phyloP scores from a whole-genome alignment of 2,329 filamentous ascomycete species.

The Diaporthe humulicola region DNA sequence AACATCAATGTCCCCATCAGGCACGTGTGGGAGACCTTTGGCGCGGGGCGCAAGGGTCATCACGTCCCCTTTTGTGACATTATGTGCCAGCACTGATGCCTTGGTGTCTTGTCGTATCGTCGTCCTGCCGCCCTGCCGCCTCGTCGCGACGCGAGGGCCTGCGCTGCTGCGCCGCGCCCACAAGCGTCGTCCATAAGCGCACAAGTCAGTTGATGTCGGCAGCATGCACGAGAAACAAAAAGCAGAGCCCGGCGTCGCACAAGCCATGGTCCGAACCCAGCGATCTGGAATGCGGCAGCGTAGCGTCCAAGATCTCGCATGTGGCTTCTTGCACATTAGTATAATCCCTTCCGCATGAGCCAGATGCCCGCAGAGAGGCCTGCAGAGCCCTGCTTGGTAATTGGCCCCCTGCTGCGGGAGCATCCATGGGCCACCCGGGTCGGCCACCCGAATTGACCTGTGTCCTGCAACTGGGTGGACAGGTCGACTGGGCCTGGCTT shows the following conservation, averaged over 20 bases:
- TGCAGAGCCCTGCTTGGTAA: too few species aligned
- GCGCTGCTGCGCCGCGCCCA: not conserved
- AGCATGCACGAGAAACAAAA: not conserved
- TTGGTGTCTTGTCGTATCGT: not conserved
- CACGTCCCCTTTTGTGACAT: not conserved
- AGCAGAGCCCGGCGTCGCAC: slow-evolving; percentile 1
- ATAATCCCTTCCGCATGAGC: not conserved
- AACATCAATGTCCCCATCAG: slow-evolving; percentile 7
- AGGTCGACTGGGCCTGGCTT: not conserved
- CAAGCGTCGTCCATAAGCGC: not conserved
- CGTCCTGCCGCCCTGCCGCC: not conserved
- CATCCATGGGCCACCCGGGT: slow-evolving; percentile 7
- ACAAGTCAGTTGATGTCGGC: slow-evolving; percentile 1
- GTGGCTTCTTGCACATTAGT: not conserved
- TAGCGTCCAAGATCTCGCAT: slow-evolving; percentile 28
- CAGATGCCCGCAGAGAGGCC: not conserved
- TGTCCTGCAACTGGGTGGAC: too few species aligned
- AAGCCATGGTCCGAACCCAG: slow-evolving; percentile 24
- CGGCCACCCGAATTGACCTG: not conserved
- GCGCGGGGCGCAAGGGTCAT: not conserved
- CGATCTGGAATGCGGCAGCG: slow-evolving; percentile 21
- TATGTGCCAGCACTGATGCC: not conserved
- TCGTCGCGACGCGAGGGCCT: not conserved
- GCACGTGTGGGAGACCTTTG: slow-evolving; percentile 2
- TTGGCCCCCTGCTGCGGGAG: slow-evolving; percentile 15